A percentile compares a stretch with the other conserved stretches of the same genome.
Conservation (phyloP, 129 eudicot species). For the Flaveria bidentis region DNA sequence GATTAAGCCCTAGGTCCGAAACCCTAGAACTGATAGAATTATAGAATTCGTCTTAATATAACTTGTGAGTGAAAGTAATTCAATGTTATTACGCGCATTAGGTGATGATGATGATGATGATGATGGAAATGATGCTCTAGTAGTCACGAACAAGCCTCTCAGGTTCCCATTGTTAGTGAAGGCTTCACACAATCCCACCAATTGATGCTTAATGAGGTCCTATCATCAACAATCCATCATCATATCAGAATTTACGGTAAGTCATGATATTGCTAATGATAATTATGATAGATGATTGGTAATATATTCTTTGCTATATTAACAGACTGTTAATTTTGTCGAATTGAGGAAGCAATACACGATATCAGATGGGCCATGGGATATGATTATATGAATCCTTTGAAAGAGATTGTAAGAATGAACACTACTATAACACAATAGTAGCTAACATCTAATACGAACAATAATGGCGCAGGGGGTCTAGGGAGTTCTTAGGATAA, state of each 20-base stretch:
- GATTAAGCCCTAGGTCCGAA: conserved; percentile 28
- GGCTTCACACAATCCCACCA: no score
- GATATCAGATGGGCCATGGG: neutral
- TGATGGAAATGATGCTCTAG: no score
- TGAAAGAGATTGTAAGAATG: no score
- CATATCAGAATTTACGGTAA: neutral
- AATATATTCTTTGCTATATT: neutral
- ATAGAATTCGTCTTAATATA: neutral
- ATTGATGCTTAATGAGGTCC: no score
- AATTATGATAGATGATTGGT: no score
- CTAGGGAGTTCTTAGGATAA: no score
- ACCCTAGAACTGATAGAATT: neutral
- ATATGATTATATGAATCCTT: no score
- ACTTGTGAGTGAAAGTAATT: neutral
- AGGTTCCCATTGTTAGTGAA: no score
- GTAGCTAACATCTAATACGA: no score
- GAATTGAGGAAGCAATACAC: neutral
- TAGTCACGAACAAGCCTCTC: neutral
- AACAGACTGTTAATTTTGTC: neutral
- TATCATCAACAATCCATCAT: neutral
- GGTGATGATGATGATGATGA: neutral
- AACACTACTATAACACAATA: no score
- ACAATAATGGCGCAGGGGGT: no score
- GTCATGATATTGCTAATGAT: neutral
- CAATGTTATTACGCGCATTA: neutral